These are phyloP conservation scores for Quercus ilex DNA, from an alignment of 306 rosid species.

Conservation along the genomic window DNA sequence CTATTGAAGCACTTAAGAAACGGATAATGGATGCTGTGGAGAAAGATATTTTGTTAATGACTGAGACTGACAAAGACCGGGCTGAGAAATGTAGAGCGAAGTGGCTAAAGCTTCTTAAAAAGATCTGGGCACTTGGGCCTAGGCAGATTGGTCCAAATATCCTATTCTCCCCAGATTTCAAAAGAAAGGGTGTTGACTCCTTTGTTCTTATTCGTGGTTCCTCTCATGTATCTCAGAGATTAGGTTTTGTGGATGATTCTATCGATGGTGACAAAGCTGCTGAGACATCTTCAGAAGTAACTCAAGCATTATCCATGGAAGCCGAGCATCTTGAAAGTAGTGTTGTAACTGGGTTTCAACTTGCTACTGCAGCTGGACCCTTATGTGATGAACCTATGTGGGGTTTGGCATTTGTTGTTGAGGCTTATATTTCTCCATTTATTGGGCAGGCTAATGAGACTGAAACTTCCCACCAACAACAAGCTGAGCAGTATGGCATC, in stretches of 20 bases:
- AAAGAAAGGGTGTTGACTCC: conserved; percentile 33
- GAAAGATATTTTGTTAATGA: conserved; percentile 42
- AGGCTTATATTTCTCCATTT: conserved; percentile 55
- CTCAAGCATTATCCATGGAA: conserved; percentile 40
- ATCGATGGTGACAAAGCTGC: conserved; percentile 11
- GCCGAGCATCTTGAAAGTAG: conserved; percentile 73
- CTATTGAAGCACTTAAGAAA: conserved; percentile 48
- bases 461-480: conserved; percentile 48
- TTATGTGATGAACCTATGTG: conserved; percentile 91
- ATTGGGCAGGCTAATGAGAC: conserved; percentile 46
- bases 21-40: conserved; percentile 69
- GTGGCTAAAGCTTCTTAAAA: conserved; percentile 74
- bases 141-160: conserved; percentile 73
- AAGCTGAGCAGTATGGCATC: conserved; percentile 64
- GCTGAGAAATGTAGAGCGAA: conserved; percentile 51
- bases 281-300: conserved; percentile 36
- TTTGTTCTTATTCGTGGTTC: conserved; percentile 57
- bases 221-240: conserved; percentile 48
- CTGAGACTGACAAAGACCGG: conserved; percentile 54
- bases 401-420: conserved; percentile 86
- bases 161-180: conserved; percentile 57
- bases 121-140: conserved; percentile 91
- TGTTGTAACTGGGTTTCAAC: conserved; percentile 72
- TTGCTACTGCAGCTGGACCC: conserved; percentile 91
- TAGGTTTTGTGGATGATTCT: conserved; percentile 54